These are phyloP conservation scores for Cyberlindnera japonica DNA, from an alignment of 805 yeast genomes.

Conservation along the genomic window DNA sequence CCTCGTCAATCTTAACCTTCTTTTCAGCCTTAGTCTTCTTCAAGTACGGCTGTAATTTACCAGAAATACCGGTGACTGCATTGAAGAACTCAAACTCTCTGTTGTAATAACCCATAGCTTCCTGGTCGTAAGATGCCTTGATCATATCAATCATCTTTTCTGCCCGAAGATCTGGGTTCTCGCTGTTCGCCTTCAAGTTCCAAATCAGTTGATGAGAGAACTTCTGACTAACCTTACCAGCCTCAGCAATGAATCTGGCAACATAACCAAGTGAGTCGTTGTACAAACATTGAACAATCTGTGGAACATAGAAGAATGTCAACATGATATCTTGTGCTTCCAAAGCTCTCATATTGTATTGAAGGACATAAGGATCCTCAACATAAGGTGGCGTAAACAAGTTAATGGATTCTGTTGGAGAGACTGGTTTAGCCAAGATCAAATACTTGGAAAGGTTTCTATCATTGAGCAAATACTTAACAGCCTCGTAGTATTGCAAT, in stretches of 20 bases:
- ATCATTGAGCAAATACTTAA: slow-evolving; percentile 44
- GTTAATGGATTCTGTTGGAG: slow-evolving; percentile 83
- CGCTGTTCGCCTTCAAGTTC: slow-evolving; percentile 95
- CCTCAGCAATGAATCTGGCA: slow-evolving; percentile 82
- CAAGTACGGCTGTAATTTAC: slow-evolving; percentile 90
- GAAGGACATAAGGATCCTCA: slow-evolving; percentile 68
- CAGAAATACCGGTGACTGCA: slow-evolving; percentile 90
- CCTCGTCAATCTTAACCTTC: slow-evolving; percentile 93
- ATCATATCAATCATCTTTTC: slow-evolving; percentile 68
- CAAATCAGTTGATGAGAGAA: slow-evolving; percentile 98
- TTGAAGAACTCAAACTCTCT: slow-evolving; percentile 85
- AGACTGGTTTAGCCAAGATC: slow-evolving; percentile 43
- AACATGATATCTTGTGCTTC: slow-evolving; percentile 83
- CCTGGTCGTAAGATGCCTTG: slow-evolving; percentile 54
- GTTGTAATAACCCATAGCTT: slow-evolving; percentile 66
- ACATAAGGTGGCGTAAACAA: slow-evolving; percentile 68
- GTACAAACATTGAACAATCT: slow-evolving; percentile 88
- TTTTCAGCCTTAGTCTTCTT: slow-evolving; percentile 94
- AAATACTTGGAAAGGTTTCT: slow-evolving; percentile 17
- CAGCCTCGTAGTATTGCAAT: slow-evolving; percentile 52
- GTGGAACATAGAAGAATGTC: slow-evolving; percentile 97
- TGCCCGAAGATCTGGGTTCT: slow-evolving; percentile 81
- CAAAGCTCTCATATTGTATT: slow-evolving; percentile 85
- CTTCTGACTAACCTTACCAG: slow-evolving; percentile 84
- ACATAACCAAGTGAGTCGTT: slow-evolving; percentile 83